Evolutionary conservation across 768 basidiomycete species (phyloP).

Genomic region (Mycena vulgaris): DNA sequence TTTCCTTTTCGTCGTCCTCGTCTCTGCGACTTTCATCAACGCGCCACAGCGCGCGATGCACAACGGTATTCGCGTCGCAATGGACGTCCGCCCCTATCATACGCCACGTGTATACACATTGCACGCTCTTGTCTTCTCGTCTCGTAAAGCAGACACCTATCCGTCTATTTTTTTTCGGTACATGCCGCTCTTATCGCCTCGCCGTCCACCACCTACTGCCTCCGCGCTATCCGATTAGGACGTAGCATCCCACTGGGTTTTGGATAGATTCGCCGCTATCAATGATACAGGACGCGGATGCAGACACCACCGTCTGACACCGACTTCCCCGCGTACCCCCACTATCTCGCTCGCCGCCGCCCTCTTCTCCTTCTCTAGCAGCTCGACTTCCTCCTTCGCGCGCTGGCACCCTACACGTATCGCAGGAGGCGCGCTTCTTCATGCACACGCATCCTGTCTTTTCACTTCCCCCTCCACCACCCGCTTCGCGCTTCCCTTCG

Average conservation of each 20-base stretch:
- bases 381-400: too few species aligned
- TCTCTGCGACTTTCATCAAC: neutral
- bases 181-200: slow-evolving; percentile 6
- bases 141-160: neutral
- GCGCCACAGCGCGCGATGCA: neutral
- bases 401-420: too few species aligned
- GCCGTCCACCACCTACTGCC: slow-evolving; percentile 1
- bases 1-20: too few species aligned
- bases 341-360: too few species aligned
- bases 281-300: too few species aligned
- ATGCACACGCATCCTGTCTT: too few species aligned
- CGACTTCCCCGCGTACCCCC: too few species aligned
- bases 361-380: too few species aligned
- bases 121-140: slow-evolving; percentile 11
- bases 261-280: slow-evolving; percentile 3
- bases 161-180: slow-evolving; percentile 4
- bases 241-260: slow-evolving; percentile 7
- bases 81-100: neutral
- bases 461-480: too few species aligned
- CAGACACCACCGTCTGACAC: too few species aligned
- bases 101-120: neutral
- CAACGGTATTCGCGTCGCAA: neutral
- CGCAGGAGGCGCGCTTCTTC: too few species aligned
- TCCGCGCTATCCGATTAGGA: slow-evolving; percentile 8
- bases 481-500: too few species aligned